Conservation (phyloP, 768 basidiomycete species). For the Lentinula sp. region DNA sequence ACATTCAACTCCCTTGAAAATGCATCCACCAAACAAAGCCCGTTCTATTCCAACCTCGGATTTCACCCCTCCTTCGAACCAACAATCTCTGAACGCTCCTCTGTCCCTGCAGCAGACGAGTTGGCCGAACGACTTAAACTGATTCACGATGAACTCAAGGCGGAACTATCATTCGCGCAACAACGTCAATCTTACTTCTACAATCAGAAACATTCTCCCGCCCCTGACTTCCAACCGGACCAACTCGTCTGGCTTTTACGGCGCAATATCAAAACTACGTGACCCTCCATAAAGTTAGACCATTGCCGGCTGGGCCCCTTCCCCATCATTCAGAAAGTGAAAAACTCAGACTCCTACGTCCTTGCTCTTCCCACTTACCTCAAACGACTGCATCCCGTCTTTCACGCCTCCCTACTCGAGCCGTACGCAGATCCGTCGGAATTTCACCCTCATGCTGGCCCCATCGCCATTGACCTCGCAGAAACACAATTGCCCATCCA, state of each 20-base stretch:
- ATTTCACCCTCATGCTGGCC: background rate
- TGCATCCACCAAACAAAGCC: too few species aligned
- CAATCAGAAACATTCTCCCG: too few species aligned
- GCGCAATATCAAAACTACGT: too few species aligned
- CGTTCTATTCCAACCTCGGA: too few species aligned
- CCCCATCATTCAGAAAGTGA: too few species aligned
- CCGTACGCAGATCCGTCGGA: too few species aligned
- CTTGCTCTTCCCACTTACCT: slow-evolving; percentile 3
- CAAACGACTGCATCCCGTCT: slow-evolving; percentile 18
- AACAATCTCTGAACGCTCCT: slow-evolving; percentile 5
- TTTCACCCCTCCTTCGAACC: too few species aligned
- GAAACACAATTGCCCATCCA: background rate
- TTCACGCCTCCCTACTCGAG: slow-evolving; percentile 13
- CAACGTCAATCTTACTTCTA: background rate
- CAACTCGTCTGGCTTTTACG: too few species aligned
- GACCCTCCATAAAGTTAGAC: too few species aligned
- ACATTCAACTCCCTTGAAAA: too few species aligned
- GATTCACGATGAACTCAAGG: slow-evolving; percentile 11
- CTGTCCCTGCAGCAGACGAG: slow-evolving; percentile 22
- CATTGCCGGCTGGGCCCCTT: too few species aligned
- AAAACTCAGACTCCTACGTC: background rate
- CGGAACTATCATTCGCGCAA: slow-evolving; percentile 12
- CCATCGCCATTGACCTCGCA: background rate
- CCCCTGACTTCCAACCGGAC: too few species aligned
- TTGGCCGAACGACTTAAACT: slow-evolving; percentile 8